These are phyloP conservation scores for Sphagnum fallax DNA, from an alignment of 228 moss, liverwort and hornwort species.

Conservation along the genomic window DNA sequence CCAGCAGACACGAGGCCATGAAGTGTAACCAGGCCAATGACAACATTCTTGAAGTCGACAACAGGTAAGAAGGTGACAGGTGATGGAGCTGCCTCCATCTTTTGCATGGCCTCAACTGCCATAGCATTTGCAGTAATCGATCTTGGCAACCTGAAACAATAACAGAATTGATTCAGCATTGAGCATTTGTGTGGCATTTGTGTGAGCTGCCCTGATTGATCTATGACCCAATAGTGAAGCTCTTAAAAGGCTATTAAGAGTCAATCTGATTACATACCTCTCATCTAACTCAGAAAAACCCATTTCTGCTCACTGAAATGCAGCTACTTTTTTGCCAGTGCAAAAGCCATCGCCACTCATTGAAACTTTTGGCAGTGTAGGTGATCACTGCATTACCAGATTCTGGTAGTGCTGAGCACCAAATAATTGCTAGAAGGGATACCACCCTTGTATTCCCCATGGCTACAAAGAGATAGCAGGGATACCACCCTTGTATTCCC, in stretches of 20 bases:
- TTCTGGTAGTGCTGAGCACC: too few species aligned
- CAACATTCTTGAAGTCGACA: constrained; percentile 44
- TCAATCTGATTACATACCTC: too few species aligned
- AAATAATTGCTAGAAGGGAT: too few species aligned
- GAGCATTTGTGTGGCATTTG: neutral
- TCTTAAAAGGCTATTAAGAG: neutral
- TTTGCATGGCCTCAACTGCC: constrained; percentile 77
- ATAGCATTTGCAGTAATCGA: constrained; percentile 52
- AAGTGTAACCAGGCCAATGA: constrained; percentile 76
- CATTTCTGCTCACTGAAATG: too few species aligned
- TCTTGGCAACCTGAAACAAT: constrained; percentile 48
- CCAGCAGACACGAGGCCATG: constrained; percentile 79
- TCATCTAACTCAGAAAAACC: too few species aligned
- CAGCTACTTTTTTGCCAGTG: too few species aligned
- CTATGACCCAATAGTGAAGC: neutral
- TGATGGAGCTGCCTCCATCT: constrained; percentile 77
- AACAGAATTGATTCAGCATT: neutral
- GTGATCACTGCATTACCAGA: too few species aligned
- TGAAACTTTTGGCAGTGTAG: too few species aligned
- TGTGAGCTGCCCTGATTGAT: neutral
- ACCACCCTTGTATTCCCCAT: too few species aligned
- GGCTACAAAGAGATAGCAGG: neutral
- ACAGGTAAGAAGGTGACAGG: constrained; percentile 74
- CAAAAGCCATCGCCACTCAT: too few species aligned
- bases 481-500: neutral